These are phyloP conservation scores for Carpinus fangiana DNA, from an alignment of 306 rosid genomes.

Conservation along the genomic window DNA sequence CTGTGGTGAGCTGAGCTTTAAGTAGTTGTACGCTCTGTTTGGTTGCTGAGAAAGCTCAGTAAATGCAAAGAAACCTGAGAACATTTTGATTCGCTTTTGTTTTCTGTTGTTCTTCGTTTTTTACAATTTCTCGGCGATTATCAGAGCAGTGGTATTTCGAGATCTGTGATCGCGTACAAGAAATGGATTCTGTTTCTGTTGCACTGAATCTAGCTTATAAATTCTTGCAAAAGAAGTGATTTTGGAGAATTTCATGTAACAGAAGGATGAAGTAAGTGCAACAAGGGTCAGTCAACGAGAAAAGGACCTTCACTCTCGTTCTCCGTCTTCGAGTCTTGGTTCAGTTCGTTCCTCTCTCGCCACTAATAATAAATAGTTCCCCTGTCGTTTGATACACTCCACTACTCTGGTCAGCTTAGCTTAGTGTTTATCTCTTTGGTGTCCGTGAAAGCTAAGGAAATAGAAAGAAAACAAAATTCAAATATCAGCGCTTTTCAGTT, in stretches of 20 bases:
- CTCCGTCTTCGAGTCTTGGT: too few species aligned
- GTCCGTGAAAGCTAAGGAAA: not conserved
- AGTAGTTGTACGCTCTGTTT: not conserved
- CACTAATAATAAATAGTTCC: too few species aligned
- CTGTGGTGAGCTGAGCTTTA: not conserved
- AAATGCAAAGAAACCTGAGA: not conserved
- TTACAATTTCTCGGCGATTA: not conserved
- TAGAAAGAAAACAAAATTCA: not conserved
- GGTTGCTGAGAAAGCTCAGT: not conserved
- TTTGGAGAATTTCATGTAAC: not conserved
- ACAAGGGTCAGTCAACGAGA: too few species aligned
- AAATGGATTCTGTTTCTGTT: not conserved
- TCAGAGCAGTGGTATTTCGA: not conserved
- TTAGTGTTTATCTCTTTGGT: constrained; percentile 9
- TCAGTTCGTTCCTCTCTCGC: too few species aligned
- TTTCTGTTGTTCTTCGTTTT: not conserved
- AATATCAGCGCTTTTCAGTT: not conserved
- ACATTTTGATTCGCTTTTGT: not conserved
- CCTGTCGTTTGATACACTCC: not conserved
- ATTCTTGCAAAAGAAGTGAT: not conserved
- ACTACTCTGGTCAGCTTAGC: not conserved
- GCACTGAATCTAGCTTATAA: not conserved
- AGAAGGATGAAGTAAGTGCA: too few species aligned
- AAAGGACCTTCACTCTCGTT: too few species aligned
- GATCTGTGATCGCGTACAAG: not conserved